Conservation (phyloP, 2,329 filamentous ascomycete species). For the Alternaria sp. region DNA sequence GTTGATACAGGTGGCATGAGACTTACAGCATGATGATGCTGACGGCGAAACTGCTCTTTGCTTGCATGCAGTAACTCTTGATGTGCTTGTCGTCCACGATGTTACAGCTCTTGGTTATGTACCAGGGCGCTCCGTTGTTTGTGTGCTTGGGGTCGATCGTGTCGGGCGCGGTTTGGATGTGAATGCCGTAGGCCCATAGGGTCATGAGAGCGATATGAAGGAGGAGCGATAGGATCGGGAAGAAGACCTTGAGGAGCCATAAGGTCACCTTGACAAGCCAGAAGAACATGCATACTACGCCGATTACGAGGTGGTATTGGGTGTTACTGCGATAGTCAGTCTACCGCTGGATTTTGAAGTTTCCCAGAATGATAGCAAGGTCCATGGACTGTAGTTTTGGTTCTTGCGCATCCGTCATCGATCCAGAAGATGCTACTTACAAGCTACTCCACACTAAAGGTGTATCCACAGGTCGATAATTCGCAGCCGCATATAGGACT, state of each 20-base stretch:
- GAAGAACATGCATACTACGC: slow-evolving; percentile 78
- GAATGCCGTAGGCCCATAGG: slow-evolving; percentile 72
- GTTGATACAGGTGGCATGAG: not conserved
- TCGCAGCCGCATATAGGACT: slow-evolving; percentile 77
- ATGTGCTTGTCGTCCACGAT: slow-evolving; percentile 66
- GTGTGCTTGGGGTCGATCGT: slow-evolving; percentile 71
- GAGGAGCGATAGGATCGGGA: slow-evolving; percentile 69
- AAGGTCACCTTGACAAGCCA: slow-evolving; percentile 74
- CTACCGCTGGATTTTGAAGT: not conserved
- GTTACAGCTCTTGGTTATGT: slow-evolving; percentile 74
- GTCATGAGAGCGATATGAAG: slow-evolving; percentile 66
- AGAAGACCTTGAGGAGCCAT: slow-evolving; percentile 76
- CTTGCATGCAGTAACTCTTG: slow-evolving; percentile 69
- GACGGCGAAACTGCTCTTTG: slow-evolving; percentile 72
- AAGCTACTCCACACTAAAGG: slow-evolving; percentile 77
- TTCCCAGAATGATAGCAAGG: not conserved
- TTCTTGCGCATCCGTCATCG: not conserved
- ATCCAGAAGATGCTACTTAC: slow-evolving; percentile 60
- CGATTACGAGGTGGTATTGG: slow-evolving; percentile 78
- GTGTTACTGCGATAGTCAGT: slow-evolving; percentile 66
- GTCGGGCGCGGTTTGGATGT: slow-evolving; percentile 78
- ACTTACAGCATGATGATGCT: slow-evolving; percentile 75
- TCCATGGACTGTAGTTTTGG: not conserved
- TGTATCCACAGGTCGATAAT: slow-evolving; percentile 68
- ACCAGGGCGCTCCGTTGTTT: slow-evolving; percentile 74